Conservation (phyloP, 2,329 filamentous ascomycete genomes). For the Colletotrichum noveboracense region DNA sequence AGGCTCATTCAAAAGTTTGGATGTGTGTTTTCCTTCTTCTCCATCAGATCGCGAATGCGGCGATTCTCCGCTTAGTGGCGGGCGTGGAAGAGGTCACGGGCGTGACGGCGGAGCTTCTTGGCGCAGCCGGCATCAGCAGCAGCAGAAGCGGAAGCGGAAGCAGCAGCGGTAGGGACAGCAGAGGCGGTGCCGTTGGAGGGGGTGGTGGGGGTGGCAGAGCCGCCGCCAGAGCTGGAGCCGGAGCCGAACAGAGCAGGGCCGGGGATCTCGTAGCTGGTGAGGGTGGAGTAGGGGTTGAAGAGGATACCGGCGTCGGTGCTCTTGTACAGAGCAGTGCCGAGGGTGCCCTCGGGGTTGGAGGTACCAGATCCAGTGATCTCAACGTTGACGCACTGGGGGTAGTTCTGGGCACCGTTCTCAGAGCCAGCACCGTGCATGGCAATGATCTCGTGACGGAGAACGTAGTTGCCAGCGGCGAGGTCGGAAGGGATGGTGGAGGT, state of each 20-base stretch:
- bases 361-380: slow-evolving; percentile 46
- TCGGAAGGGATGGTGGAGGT: slow-evolving; percentile 35
- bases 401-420: slow-evolving; percentile 54
- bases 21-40: background rate
- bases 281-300: slow-evolving; percentile 35
- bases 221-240: slow-evolving; percentile 18
- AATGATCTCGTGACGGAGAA: slow-evolving; percentile 58
- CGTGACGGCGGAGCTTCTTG: slow-evolving; percentile 8
- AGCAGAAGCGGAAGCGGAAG: background rate
- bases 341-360: slow-evolving; percentile 34
- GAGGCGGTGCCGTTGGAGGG: slow-evolving; percentile 1
- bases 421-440: slow-evolving; percentile 49
- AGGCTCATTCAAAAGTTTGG: background rate
- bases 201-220: slow-evolving; percentile 22
- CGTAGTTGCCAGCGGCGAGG: slow-evolving; percentile 46
- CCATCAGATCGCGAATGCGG: background rate
- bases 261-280: slow-evolving; percentile 33
- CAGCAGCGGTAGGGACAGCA: background rate
- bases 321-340: slow-evolving; percentile 34
- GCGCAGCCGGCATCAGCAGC: background rate
- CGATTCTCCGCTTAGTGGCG: slow-evolving; percentile 1
- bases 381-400: slow-evolving; percentile 57
- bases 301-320: slow-evolving; percentile 34
- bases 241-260: slow-evolving; percentile 28
- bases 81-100: slow-evolving; percentile 8